A percentile compares a stretch with the other conserved stretches of the same genome.
Evolutionary conservation across 352 stramenopile species (phyloP).

Genomic region (Phytophthora fragariaefolia): DNA sequence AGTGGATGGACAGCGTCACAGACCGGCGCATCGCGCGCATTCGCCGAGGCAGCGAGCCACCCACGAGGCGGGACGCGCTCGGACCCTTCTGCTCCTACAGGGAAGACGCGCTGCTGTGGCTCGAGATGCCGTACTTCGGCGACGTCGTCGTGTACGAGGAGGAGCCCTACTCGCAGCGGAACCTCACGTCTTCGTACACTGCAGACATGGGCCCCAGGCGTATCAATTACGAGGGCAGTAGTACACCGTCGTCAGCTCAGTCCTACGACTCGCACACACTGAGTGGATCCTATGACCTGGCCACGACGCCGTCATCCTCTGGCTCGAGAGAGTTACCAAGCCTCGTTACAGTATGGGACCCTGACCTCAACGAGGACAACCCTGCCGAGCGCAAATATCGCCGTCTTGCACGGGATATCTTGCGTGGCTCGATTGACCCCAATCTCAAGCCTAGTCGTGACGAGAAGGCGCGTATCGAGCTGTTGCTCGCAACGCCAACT

Average conservation of each 20-base stretch:
- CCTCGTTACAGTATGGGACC: slow-evolving; percentile 85
- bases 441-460: slow-evolving; percentile 97
- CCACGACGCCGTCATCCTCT: slow-evolving; percentile 28
- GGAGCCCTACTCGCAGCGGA: slow-evolving; percentile 86
- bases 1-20: slow-evolving; percentile 93
- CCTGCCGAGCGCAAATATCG: slow-evolving; percentile 98
- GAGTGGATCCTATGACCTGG: slow-evolving; percentile 58
- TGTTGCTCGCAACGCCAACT: slow-evolving; percentile 93
- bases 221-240: slow-evolving; percentile 45
- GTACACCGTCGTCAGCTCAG: slow-evolving; percentile 19
- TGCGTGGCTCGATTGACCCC: slow-evolving; percentile 96
- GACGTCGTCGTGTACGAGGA: slow-evolving; percentile 94
- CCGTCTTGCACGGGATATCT: slow-evolving; percentile 95
- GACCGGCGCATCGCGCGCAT: slow-evolving; percentile 87
- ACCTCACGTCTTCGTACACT: slow-evolving; percentile 61
- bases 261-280: slow-evolving; percentile 55
- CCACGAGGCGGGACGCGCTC: slow-evolving; percentile 68
- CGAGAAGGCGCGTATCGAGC: slow-evolving; percentile 93
- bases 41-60: slow-evolving; percentile 78
- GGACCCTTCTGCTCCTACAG: slow-evolving; percentile 84
- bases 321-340: slow-evolving; percentile 47
- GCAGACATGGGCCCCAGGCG: slow-evolving; percentile 49
- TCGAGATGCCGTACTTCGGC: slow-evolving; percentile 93
- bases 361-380: slow-evolving; percentile 90
- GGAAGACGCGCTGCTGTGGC: slow-evolving; percentile 81